Base-by-base conservation (phyloP, 441 rosid genomes). In the Bocquillonia castaneifolia region DNA sequence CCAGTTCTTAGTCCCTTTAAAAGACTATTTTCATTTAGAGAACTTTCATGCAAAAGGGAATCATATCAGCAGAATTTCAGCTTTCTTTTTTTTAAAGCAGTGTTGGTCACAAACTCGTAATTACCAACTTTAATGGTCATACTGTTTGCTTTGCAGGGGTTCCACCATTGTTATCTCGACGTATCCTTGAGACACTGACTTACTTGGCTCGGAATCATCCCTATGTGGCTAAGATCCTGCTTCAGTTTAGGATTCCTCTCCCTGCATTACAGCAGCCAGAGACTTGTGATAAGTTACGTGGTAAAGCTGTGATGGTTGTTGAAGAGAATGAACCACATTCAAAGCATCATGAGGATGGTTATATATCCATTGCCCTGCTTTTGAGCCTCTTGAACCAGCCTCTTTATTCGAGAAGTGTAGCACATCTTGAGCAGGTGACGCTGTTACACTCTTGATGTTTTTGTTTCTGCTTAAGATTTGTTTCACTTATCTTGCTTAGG, bases 361-460 rank as follows among this genome's bases (percentile, higher is more conserved):
- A 73, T 76, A 62, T 84, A 70, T 87, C 96, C 17, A 76, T 91
- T 59, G 87, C 86, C 25, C 72, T 91, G 81, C 97, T 94, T 72
- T 79, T 94, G 77, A 84, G 92, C 80, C 97, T 94, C 80, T 80
- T 94, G 82, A 90, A 86, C 77, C 97, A 91, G 75, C 96, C 99
- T 66, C 91, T 94, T 50, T 94, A 94, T 77, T 71, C 87, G 78
- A 86, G 99, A 83, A 94, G 99, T 66, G 77, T 94, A 69, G 94
- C 99, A 64, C 99, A 94, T 82, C 96, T 94, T 69, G 99, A 94
- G 73, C 99, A 90, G 99, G 99, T 91, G 70, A 65, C 58, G 63
- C 66, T 50, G 64, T 50, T 34, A 6, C 31, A 25, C 48, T 3
- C 32, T 28, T 45, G 63, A 54, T 31, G 39, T 36, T 66, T 54